Evolutionary conservation across 176 grass and related monocot genomes (phyloP), one percentile per base, ranked within the genome.

Genomic region (Musa schizocarpa): DNA sequence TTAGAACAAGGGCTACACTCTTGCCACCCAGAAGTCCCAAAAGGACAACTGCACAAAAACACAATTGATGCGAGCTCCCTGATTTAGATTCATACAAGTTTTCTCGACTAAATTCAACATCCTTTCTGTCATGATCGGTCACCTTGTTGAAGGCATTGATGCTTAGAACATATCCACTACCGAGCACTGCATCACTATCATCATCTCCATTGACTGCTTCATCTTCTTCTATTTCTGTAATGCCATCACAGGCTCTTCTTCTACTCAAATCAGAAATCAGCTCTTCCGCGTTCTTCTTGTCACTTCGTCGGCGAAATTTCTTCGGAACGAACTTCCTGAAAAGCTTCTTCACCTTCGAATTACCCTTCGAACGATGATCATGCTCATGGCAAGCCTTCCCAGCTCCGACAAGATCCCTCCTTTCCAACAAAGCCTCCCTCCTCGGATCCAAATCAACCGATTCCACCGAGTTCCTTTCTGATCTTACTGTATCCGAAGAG

Each of bases 1-100:
- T 84, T 11, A 99, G 78, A 71, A 77, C 78, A 74, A 89, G 57
- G 9, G 95, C 90, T 71, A 72, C 72, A 27, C 80, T 58, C 72
- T 83, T 99, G 7, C 95, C 95, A 56, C 50, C 86, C 11, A 87
- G 24, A 19, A 98, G 88, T 16, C 88, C 95, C 0, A 85, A 71
- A 17, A 93, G 80, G 69, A 86, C 67, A 21, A 93, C 68, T 62
- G 72, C 69, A 10, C 77, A 48, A 7, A 91, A 65, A 55, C 78
- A 68, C 29, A 81, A 25, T 1, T 74, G 3, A 49, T 82, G 83
- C 43, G 87, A 84, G 10, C 50, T 9, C 51, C 49, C 2, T 17
- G n/a, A 78, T 67, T 52, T 48, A 48, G 54, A 61, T 2, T 85
- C 65, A 54, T 19, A 10, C 6, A 13, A 13, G 59, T 25, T 16